Base-by-base conservation (phyloP, 805 yeast genomes). In the Nakazawaea siamensis region DNA sequence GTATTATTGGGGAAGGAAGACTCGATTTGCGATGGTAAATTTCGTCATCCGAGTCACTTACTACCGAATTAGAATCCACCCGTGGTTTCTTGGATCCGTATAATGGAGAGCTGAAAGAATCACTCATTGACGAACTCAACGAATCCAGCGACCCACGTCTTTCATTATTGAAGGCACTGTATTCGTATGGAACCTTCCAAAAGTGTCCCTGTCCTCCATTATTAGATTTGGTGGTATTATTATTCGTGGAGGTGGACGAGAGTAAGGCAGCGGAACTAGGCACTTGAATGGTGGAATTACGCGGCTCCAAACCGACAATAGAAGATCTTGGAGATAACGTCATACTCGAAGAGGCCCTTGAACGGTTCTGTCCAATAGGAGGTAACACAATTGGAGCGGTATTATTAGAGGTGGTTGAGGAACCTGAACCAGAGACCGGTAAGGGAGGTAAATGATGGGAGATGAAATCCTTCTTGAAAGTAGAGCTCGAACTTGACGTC, bases 181-280 rank as follows among this genome's bases (percentile, higher is more conserved):
- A 66, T 41, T 71, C 76, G 46, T 70, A 70, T 5, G 80, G 80
- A 4, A 72, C 80, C 45, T 71, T 74, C 80, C 80, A 74, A 51
- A 74, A 71, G 8, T 69, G 70, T n/a, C 57, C 61, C 40, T 58
- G 64, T 4, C 64, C 54, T 11, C 15, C 7, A 17, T 52, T 45
- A 23, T 36, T 18, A 21, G 37, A 33, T 5, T 18, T 9, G 10
- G 31, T 8, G 9, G 31, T 14, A 28, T 19, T 13, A 23, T 13
- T 3, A 2, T 24, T 21, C 16, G 26, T 7, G 26, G 18, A 11
- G 25, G 7, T 5, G 24, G 27, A 25, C n/a, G n/a, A n/a, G n/a
- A n/a, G n/a, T n/a, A n/a, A n/a, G n/a, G n/a, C n/a, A n/a, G n/a
- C n/a, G n/a, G n/a, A n/a, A n/a, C n/a, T n/a, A n/a, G n/a, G n/a